Conservation (phyloP, 176 grass and related monocot genomes). For the Lolium multiflorum region DNA sequence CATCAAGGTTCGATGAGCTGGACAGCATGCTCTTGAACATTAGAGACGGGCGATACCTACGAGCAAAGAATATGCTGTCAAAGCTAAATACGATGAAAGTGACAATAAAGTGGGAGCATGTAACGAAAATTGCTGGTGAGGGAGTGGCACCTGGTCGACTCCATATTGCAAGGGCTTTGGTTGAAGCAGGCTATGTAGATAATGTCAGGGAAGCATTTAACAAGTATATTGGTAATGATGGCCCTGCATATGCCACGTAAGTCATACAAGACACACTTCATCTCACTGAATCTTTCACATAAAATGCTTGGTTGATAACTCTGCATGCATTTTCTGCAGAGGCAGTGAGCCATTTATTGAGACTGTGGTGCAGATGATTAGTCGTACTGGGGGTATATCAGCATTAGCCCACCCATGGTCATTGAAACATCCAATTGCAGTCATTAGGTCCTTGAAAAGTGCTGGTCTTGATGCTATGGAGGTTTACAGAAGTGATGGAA, state of each 20-base stretch:
- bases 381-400: slow-evolving; percentile 79
- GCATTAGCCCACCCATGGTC: slow-evolving; percentile 94
- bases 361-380: slow-evolving; percentile 81
- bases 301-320: slow-evolving; percentile 35
- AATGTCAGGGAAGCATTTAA: slow-evolving; percentile 91
- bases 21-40: slow-evolving; percentile 79
- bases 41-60: slow-evolving; percentile 74
- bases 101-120: slow-evolving; percentile 73
- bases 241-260: slow-evolving; percentile 91
- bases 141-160: slow-evolving; percentile 88
- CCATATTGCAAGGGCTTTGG: slow-evolving; percentile 88
- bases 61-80: slow-evolving; percentile 82
- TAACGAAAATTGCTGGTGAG: slow-evolving; percentile 85
- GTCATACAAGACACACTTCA: slow-evolving; percentile 11
- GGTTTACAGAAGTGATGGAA: slow-evolving; percentile 94
- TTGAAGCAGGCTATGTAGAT: slow-evolving; percentile 81
- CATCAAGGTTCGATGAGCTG: slow-evolving; percentile 69
- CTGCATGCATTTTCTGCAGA: slow-evolving; percentile 46
- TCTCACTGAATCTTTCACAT: slow-evolving; percentile 12
- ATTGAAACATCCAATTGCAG: slow-evolving; percentile 70
- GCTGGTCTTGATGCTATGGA: slow-evolving; percentile 90
- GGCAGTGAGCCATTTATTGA: slow-evolving; percentile 87
- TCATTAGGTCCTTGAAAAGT: slow-evolving; percentile 76
- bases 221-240: slow-evolving; percentile 83
- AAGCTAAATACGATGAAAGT: slow-evolving; percentile 80